Base-by-base conservation (phyloP, 2,329 filamentous ascomycete genomes). In the Lanzia echinophila region DNA sequence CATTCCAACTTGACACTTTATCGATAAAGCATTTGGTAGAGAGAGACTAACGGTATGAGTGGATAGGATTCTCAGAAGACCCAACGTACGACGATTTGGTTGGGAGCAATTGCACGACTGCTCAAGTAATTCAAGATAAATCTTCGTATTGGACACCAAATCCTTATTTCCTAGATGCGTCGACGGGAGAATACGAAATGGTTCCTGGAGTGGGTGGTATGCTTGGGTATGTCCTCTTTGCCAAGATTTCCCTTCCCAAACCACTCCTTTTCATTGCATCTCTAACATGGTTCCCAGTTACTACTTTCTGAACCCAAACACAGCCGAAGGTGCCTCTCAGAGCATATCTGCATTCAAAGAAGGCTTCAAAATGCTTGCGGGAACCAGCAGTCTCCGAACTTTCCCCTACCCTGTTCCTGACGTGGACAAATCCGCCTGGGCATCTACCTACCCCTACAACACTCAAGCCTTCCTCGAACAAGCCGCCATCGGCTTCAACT, bases 401-500 rank as follows among this genome's bases (percentile, higher is more conserved):
- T 95, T 88, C 71, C 81, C 34, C 15, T 78, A 84, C 53, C 81
- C 84, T 0, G 79, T 88, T 58, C 84, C 84, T 2, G 81, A 85
- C 60, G 76, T 81, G 2, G 72, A 73, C 57, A 88, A 90, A 71
- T 90, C 88, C 12, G 59, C n/a, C n/a, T n/a, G n/a, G n/a, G n/a
- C n/a, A n/a, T n/a, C n/a, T n/a, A n/a, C n/a, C n/a, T n/a, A n/a
- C n/a, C 58, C 57, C 3, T 79, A 81, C 64, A 86, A 84, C 11
- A 71, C 67, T 45, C 90, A 95, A 73, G 69, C 71, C 15, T 80
- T 84, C 50, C 79, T 96, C 36, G 74, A 73, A 48, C 87, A 95
- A 74, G 90, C 91, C 58, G 89, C 91, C 10, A 64, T 96, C 28
- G 92, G 94, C 3, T 96, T 96, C 80, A 97, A 97, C 77, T 97